Conservation (phyloP, 208 protist genomes). For the Phytomonas sp. region DNA sequence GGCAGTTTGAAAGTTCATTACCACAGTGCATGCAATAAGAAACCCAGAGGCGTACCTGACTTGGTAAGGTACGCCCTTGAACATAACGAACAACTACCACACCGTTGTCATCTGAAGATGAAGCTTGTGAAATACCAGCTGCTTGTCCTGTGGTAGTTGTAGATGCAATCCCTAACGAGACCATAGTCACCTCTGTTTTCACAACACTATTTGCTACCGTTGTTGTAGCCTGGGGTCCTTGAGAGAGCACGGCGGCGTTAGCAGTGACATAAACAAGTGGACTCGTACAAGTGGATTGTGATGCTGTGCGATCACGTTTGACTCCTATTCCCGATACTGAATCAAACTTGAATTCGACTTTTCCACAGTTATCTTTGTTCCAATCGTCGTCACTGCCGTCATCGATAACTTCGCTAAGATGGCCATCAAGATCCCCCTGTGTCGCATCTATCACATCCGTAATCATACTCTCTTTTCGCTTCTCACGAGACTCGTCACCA, state of each 20-base stretch:
- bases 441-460: constrained; percentile 63
- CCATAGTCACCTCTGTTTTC: background rate
- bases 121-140: constrained; percentile 6
- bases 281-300: background rate
- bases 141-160: background rate
- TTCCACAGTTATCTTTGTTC: background rate
- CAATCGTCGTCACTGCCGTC: constrained; percentile 26
- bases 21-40: constrained; percentile 60
- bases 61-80: constrained; percentile 38
- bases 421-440: constrained; percentile 47
- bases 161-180: background rate
- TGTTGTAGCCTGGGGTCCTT: background rate
- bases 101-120: constrained; percentile 33
- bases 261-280: background rate
- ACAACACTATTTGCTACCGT: constrained; percentile 2
- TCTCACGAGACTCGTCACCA: constrained; percentile 54
- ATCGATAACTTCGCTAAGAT: constrained; percentile 39
- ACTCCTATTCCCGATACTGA: background rate
- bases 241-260: background rate
- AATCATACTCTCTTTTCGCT: constrained; percentile 44
- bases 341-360: background rate
- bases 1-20: constrained; percentile 41
- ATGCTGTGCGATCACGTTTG: background rate
- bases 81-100: constrained; percentile 64
- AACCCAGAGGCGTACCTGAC: constrained; percentile 63